Conservation (phyloP, 169 alveolate genomes). For the Plasmodium blacklocki region DNA sequence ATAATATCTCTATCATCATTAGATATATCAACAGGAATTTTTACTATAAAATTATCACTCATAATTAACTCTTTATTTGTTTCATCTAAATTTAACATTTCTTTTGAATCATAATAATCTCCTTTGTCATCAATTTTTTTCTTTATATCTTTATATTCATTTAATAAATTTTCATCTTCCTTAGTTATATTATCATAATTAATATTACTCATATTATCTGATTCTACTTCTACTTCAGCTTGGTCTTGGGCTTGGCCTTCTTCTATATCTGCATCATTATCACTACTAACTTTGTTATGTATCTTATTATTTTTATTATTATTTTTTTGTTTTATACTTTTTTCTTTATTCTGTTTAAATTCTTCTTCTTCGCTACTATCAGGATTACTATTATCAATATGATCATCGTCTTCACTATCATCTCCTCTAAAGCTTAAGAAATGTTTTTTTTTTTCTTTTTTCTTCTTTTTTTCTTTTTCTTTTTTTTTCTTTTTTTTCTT, state of each 20-base stretch:
- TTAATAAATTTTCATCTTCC: conserved; percentile 35
- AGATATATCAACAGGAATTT: conserved; percentile 33
- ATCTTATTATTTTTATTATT: neutral
- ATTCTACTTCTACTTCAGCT: neutral
- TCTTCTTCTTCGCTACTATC: conserved; percentile 10
- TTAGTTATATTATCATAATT: conserved; percentile 29
- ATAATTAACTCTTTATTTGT: conserved; percentile 38
- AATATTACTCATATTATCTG: conserved; percentile 10
- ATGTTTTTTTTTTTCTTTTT: too few relatives aligned
- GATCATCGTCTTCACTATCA: too few relatives aligned
- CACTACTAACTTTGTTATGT: neutral
- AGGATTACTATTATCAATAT: conserved; percentile 11
- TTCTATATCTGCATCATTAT: neutral
- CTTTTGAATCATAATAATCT: neutral
- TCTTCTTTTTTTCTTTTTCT: conserved; percentile 13
- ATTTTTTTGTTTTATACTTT: neutral
- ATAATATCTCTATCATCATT: neutral
- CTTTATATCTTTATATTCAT: conserved; percentile 24
- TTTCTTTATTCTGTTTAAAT: neutral
- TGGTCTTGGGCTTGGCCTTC: neutral
- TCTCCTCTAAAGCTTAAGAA: too few relatives aligned
- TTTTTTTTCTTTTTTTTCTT: conserved; percentile 6
- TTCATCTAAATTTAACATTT: conserved; percentile 22
- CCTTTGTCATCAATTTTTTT: conserved; percentile 6
- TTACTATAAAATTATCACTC: conserved; percentile 68